Base-by-base conservation (phyloP, 2,329 filamentous ascomycete species). In the Microascus cirrosus region DNA sequence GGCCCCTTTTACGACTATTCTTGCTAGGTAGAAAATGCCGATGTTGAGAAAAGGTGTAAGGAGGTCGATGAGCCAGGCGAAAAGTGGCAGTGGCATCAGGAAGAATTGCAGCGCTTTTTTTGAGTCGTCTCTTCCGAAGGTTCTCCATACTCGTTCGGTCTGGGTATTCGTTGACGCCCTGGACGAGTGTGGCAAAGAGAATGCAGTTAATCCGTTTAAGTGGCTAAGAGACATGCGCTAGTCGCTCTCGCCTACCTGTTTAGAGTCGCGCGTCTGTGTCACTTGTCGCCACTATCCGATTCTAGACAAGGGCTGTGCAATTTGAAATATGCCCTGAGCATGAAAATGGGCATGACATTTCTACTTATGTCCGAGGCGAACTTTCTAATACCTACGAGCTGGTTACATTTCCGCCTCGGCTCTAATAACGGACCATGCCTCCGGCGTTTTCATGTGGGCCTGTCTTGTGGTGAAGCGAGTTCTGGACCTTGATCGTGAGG, bases 361-460 rank as follows among this genome's bases (percentile, higher is more conserved):
- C 57, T 0, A 60, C 58, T 0, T 73, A 62, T 52, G 67, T 73
- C 1, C n/a, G 62, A 6, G 34, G 8, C 7, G 56, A 62, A 22
- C 57, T 72, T 15, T 60, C 57, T 25, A 15, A 32, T 10, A 18
- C n/a, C 10, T n/a, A 10, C 24, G 6, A 28, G 12, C 13, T 34
- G 24, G 42, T 20, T 48, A n/a, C 24, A 11, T 34, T 25, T 3
- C 28, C 22, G 51, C 28, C 32, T 2, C 51, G 15, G 15, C 5
- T 4, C 12, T 10, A 12, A 68, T 74, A 20, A 63, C 59, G 2
- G 2, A 57, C 2, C 64, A 63, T 13, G 66, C 71, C 1, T 24
- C 55, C 0, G 70, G 71, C 2, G 59, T 73, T 6, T 74, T 74
- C 55, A 60, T 71, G 24, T 74, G 72, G 72, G 69, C 68, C 0